Base-by-base conservation (phyloP, 176 grass and related monocot genomes). In the Canna indica region DNA sequence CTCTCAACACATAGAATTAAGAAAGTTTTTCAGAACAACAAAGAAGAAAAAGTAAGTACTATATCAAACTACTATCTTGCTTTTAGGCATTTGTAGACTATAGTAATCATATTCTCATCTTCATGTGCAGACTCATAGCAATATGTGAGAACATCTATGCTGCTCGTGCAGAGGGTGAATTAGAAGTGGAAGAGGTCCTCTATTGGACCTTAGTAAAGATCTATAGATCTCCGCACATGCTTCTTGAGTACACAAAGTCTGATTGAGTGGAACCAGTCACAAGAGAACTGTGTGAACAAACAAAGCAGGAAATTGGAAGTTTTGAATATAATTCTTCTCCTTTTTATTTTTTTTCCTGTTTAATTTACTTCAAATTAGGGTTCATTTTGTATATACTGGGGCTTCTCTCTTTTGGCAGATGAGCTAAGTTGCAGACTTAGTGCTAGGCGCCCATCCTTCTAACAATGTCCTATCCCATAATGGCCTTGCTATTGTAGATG, bases 111-210 rank as follows among this genome's bases (percentile, higher is more conserved):
- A 29, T 42, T 79, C 59, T 32, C 41, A 35, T 58, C 35, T 44
- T 73, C 67, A 70, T 35, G 24, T 77, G 50, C 80, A 96, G 93
- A 84, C 76, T 96, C 69, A 83, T 96, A 25, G 93, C 90, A 71
- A 96, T 96, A 38, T 96, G 93, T 29, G 93, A 96, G 82, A 88
- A 86, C 57, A 96, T 91, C 73, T 96, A 96, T 83, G 88, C 93
- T 63, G 93, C 93, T 1, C 75, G 93, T 33, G 93, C 93, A 47
- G 88, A 96, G 74, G 93, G 93, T 57, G 93, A 96, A 56, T 76
- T 96, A 82, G 83, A 87, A 84, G 93, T 96, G 44, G 93, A 96
- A 80, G 93, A 96, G 84, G 93, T 96, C 46, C 72, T 96, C 12
- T 96, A 96, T 67, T 87, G 88, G 93, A 96, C 93, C 39, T 71